These are phyloP conservation scores for Gossypium gossypioides DNA, from an alignment of 441 rosid species.

Conservation along the genomic window DNA sequence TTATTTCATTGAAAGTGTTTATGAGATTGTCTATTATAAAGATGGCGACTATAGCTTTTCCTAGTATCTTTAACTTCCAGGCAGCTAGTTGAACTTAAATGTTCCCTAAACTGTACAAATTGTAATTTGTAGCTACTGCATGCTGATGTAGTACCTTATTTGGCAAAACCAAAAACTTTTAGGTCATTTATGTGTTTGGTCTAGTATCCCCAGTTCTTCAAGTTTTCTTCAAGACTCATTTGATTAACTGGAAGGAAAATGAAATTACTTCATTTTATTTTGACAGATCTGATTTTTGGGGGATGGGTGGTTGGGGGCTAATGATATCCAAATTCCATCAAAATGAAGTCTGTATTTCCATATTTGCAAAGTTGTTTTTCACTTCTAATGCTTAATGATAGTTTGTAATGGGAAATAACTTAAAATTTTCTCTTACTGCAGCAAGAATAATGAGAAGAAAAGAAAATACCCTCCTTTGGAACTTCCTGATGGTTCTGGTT, in stretches of 20 bases:
- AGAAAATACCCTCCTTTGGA: conserved; percentile 50
- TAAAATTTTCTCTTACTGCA: conserved; percentile 17
- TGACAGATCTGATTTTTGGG: background rate
- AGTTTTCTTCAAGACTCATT: background rate
- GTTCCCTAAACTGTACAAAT: background rate
- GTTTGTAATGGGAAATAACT: background rate
- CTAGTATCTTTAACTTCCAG: background rate
- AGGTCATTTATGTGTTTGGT: background rate
- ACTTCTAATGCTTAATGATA: background rate
- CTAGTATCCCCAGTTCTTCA: background rate
- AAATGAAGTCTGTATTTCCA: background rate
- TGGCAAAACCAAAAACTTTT: background rate
- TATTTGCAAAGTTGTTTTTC: background rate
- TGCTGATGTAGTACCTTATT: background rate
- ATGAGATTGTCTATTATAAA: background rate
- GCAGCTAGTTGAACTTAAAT: background rate
- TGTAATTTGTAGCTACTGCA: background rate
- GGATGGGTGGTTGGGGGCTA: background rate
- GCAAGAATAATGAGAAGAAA: conserved; percentile 67
- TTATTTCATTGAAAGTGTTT: conserved; percentile 22
- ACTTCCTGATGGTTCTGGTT: conserved; percentile 91
- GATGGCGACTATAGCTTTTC: background rate
- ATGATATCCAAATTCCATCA: background rate
- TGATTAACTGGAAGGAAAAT: background rate
- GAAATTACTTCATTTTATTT: background rate